Evolutionary conservation across 1,284 basidiomycete species (phyloP).

Genomic region (Ceratobasidium sp.): DNA sequence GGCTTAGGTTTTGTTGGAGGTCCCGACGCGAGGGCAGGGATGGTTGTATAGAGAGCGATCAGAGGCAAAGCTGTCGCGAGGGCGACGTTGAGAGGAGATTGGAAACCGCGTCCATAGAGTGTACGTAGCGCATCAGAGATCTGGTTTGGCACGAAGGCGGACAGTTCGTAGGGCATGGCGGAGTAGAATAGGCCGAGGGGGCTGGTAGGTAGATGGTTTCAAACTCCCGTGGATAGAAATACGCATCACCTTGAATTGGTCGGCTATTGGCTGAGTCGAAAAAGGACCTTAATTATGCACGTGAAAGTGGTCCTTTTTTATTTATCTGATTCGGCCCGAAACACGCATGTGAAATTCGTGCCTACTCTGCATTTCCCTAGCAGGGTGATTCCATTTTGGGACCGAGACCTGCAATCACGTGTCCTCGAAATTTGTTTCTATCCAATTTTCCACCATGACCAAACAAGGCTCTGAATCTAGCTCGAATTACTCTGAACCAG

Average conservation of each 20-base stretch:
- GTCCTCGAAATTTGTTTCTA: constrained; percentile 28
- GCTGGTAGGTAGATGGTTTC: no score
- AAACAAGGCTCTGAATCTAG: not conserved
- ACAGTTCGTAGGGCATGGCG: constrained; percentile 17
- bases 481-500: constrained; percentile 9
- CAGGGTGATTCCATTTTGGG: no score
- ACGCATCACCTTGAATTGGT: no score
- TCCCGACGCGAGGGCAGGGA: constrained; percentile 22
- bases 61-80: constrained; percentile 31
- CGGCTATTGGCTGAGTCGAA: not conserved
- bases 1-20: not conserved
- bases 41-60: constrained; percentile 15
- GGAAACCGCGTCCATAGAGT: constrained; percentile 21
- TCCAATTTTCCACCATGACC: constrained; percentile 29
- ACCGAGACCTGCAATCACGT: constrained; percentile 10
- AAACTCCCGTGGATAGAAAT: no score
- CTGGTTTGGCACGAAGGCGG: constrained; percentile 27
- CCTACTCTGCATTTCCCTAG: no score
- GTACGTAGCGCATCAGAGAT: constrained; percentile 25
- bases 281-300: not conserved
- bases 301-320: no score
- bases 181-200: not conserved
- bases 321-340: no score
- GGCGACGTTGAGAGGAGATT: constrained; percentile 29
- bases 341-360: no score